Evolutionary conservation across 192 early-diverging fungal species (phyloP).

Genomic region (Phycomyces blakesleeanus): DNA sequence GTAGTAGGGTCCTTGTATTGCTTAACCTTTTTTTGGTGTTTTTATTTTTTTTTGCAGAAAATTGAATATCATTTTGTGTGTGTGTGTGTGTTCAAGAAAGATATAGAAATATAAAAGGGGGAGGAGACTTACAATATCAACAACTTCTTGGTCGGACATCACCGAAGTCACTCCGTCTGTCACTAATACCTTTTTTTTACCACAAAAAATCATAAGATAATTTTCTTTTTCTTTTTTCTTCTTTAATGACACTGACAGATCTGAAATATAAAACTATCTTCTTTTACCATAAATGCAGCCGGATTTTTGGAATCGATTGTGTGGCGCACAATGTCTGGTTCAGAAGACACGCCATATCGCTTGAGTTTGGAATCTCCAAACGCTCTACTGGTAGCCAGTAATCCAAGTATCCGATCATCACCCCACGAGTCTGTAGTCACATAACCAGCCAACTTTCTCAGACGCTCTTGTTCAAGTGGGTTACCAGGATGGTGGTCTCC

Average conservation of each 20-base stretch:
- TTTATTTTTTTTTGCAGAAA: conserved; percentile 7
- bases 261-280: no score
- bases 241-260: not conserved
- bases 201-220: not conserved
- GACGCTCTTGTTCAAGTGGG: conserved; percentile 53
- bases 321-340: conserved; percentile 59
- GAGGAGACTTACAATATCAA: conserved; percentile 50
- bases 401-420: conserved; percentile 64
- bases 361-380: conserved; percentile 70
- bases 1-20: conserved; percentile 50
- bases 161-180: conserved; percentile 70
- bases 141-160: conserved; percentile 71
- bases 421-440: conserved; percentile 76
- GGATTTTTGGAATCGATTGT: conserved; percentile 51
- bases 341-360: conserved; percentile 66
- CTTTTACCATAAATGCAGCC: conserved; percentile 63
- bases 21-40: conserved; percentile 40
- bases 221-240: no score
- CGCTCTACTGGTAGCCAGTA: conserved; percentile 61
- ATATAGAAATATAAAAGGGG: not conserved
- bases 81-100: no score
- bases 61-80: not conserved
- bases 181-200: conserved; percentile 39
- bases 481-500: conserved; percentile 65
- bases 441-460: conserved; percentile 66